phyloP scores from a whole-genome alignment of 441 rosid species.

The Biscutella laevigata region DNA sequence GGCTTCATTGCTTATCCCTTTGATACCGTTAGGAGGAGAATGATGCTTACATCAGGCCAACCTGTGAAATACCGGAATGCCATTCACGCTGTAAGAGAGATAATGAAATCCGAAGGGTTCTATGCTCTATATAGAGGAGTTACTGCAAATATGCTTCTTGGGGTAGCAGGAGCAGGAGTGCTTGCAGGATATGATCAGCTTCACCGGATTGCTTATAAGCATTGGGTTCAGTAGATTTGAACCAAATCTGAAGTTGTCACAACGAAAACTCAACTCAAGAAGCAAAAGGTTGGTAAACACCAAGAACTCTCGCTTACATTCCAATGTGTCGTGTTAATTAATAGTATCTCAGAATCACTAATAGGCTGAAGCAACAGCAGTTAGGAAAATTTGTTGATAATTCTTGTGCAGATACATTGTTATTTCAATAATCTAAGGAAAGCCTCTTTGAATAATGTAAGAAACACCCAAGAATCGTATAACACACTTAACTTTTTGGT shows the following conservation, averaged over 20 bases:
- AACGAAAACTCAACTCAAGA: neutral
- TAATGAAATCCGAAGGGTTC: slow-evolving; percentile 56
- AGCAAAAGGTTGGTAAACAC: slow-evolving; percentile 6
- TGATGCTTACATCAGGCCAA: slow-evolving; percentile 94
- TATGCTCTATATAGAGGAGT: slow-evolving; percentile 69
- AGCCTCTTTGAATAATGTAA: slow-evolving; percentile 12
- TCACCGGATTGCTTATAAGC: slow-evolving; percentile 46
- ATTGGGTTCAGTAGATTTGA: slow-evolving; percentile 27
- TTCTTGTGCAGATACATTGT: slow-evolving; percentile 23
- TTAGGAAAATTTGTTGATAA: slow-evolving; percentile 23
- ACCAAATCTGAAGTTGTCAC: neutral
- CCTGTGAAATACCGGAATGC: slow-evolving; percentile 51
- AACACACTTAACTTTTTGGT: too few species aligned
- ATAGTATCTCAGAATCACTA: slow-evolving; percentile 9
- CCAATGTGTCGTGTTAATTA: slow-evolving; percentile 16
- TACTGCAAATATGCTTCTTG: slow-evolving; percentile 88
- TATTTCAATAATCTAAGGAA: slow-evolving; percentile 13
- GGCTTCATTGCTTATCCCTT: slow-evolving; percentile 89
- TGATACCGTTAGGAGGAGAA: slow-evolving; percentile 77
- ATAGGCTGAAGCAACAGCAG: slow-evolving; percentile 4
- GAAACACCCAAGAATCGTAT: too few species aligned
- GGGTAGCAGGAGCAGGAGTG: slow-evolving; percentile 91
- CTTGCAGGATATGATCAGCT: slow-evolving; percentile 91
- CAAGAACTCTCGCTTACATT: slow-evolving; percentile 14
- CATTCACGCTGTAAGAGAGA: slow-evolving; percentile 58